Evolutionary conservation across 805 yeast genomes (phyloP).

Genomic region (Zygosaccharomyces pseudorouxii): DNA sequence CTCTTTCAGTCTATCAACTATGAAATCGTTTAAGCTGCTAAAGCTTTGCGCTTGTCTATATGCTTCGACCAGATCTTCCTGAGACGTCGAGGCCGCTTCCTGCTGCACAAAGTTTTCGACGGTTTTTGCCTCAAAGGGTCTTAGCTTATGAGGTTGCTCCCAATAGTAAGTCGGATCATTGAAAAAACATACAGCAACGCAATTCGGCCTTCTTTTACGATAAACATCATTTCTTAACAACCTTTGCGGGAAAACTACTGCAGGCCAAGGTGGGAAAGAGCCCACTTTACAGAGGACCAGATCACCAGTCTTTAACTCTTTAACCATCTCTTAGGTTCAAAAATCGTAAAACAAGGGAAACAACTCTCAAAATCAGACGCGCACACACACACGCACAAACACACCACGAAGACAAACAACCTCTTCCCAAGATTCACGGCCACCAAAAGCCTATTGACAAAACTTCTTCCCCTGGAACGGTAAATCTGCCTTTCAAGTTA

Average conservation of each 20-base stretch:
- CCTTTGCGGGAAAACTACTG: slow-evolving; percentile 33
- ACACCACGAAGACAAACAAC: neutral
- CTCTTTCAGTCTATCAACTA: slow-evolving; percentile 22
- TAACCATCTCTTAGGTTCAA: slow-evolving; percentile 10
- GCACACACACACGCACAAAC: neutral
- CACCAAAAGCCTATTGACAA: neutral
- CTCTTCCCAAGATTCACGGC: neutral
- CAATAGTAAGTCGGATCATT: slow-evolving; percentile 36
- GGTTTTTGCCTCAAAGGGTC: slow-evolving; percentile 13
- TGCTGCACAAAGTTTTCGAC: slow-evolving; percentile 21
- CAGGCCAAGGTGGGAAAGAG: slow-evolving; percentile 36
- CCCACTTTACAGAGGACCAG: slow-evolving; percentile 36
- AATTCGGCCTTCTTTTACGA: slow-evolving; percentile 22
- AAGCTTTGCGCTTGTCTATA: slow-evolving; percentile 29
- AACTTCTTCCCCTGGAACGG: neutral
- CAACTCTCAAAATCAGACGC: neutral
- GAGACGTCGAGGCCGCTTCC: slow-evolving; percentile 11
- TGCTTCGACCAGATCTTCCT: slow-evolving; percentile 27
- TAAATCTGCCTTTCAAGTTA: neutral
- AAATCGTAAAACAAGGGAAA: neutral
- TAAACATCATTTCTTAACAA: slow-evolving; percentile 31
- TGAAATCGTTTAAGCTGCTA: slow-evolving; percentile 22
- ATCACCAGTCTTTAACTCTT: slow-evolving; percentile 29
- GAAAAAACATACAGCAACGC: slow-evolving; percentile 35
- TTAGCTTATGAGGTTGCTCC: slow-evolving; percentile 30